Conservation (phyloP, 202 grass and related monocot genomes). For the Hordeum pubiflorum region DNA sequence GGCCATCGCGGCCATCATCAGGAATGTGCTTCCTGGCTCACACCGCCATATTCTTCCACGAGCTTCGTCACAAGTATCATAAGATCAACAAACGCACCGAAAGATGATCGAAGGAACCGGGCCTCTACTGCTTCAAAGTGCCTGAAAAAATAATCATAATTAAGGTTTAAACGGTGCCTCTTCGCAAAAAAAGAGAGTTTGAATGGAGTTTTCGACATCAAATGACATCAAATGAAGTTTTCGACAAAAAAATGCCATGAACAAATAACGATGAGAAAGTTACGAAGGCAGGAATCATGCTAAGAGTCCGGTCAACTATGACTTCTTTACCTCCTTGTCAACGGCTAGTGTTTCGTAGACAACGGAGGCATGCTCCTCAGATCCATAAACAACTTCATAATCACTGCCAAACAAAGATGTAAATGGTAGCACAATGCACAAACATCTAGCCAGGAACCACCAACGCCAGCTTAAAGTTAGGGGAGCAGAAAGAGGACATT, state of each 20-base stretch:
- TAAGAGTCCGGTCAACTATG: background rate
- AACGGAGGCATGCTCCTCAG: constrained; percentile 47
- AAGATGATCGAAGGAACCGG: background rate
- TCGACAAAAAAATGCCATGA: background rate
- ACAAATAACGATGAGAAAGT: background rate
- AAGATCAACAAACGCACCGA: constrained; percentile 59
- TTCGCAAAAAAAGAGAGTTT: background rate
- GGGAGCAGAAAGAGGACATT: background rate
- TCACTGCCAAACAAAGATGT: constrained; percentile 33
- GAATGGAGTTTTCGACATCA: background rate
- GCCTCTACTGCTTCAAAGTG: constrained; percentile 45
- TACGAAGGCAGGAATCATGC: background rate
- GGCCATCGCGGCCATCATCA: background rate
- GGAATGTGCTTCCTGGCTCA: background rate
- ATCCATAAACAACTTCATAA: constrained; percentile 71
- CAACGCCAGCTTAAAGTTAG: background rate
- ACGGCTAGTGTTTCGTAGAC: constrained; percentile 50
- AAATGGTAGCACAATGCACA: background rate
- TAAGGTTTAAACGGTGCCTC: background rate
- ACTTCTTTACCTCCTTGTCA: constrained; percentile 65
- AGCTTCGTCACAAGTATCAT: constrained; percentile 64
- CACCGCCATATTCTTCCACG: constrained; percentile 35
- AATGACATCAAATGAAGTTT: background rate
- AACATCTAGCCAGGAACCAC: background rate
- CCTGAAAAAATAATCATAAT: constrained; percentile 2